A percentile compares a stretch with the other conserved stretches of the same genome.
Conservation (phyloP, 352 stramenopile genomes). For the Phytophthora tentaculata region DNA sequence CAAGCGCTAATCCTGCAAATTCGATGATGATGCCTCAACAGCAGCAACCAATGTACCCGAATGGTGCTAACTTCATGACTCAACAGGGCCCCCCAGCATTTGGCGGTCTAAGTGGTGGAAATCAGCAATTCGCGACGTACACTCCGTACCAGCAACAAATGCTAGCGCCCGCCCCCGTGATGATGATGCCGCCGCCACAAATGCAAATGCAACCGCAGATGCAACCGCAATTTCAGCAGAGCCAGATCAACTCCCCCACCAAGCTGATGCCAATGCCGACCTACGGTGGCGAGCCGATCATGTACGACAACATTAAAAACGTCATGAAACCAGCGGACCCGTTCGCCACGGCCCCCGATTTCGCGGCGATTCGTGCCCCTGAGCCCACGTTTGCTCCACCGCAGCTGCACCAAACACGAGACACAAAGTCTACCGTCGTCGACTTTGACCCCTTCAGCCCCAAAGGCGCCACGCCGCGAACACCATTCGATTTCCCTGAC, state of each 20-base stretch:
- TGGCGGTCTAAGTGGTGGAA: conserved; percentile 37
- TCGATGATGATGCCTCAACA: conserved; percentile 39
- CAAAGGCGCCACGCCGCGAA: conserved; percentile 53
- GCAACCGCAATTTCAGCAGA: conserved; percentile 38
- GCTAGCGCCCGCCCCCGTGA: conserved; percentile 9
- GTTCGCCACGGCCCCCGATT: conserved; percentile 46
- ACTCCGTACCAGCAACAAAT: conserved; percentile 41
- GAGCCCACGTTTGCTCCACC: conserved; percentile 38
- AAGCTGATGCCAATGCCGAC: conserved; percentile 41
- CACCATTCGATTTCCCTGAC: conserved; percentile 54
- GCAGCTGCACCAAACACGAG: conserved; percentile 31
- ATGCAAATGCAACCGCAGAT: conserved; percentile 25
- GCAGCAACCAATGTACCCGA: conserved; percentile 42
- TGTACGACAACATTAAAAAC: conserved; percentile 75
- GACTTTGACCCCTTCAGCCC: conserved; percentile 83
- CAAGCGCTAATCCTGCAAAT: conserved; percentile 20
- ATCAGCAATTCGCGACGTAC: conserved; percentile 40
- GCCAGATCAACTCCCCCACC: conserved; percentile 14
- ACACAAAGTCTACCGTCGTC: conserved; percentile 54
- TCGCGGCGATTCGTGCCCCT: conserved; percentile 27
- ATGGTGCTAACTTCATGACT: conserved; percentile 72
- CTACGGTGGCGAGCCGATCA: conserved; percentile 52
- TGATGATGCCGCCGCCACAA: conserved; percentile 19
- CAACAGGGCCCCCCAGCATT: conserved; percentile 56
- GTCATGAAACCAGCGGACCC: conserved; percentile 55